phyloP scores from a whole-genome alignment of 768 basidiomycete genomes.

The Phanerodontia chrysosporium region DNA sequence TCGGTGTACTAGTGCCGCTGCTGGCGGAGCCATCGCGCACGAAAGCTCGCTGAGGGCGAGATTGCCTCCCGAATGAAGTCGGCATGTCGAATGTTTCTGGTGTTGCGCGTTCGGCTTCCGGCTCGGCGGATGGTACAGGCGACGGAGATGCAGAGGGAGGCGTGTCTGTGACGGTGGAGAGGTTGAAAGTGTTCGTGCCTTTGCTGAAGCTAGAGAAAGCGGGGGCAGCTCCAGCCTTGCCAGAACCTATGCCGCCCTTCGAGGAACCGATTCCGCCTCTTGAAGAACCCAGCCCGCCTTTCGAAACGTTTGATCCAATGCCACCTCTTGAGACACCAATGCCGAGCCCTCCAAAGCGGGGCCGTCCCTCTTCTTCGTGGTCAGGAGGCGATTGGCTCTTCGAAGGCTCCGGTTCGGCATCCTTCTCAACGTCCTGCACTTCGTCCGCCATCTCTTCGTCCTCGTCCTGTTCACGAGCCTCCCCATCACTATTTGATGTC shows the following conservation, averaged over 20 bases:
- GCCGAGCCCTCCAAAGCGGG: constrained; percentile 46
- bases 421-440: constrained; percentile 30
- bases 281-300: constrained; percentile 31
- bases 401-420: constrained; percentile 42
- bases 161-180: constrained; percentile 16
- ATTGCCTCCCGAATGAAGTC: constrained; percentile 33
- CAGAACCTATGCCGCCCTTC: constrained; percentile 12
- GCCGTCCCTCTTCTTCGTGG: constrained; percentile 42
- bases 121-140: constrained; percentile 34
- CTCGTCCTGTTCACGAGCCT: constrained; percentile 25
- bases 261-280: constrained; percentile 27
- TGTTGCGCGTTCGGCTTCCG: constrained; percentile 21
- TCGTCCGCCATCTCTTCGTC: constrained; percentile 33
- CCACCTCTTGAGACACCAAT: constrained; percentile 29
- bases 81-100: constrained; percentile 34
- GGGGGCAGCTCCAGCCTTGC: constrained; percentile 4
- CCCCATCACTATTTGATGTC: constrained; percentile 30
- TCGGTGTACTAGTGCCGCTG: constrained; percentile 31
- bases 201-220: constrained; percentile 33
- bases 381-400: constrained; percentile 55
- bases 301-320: constrained; percentile 30
- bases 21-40: constrained; percentile 43
- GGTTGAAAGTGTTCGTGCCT: constrained; percentile 38
- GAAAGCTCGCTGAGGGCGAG: constrained; percentile 47
- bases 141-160: constrained; percentile 38